Evolutionary conservation across 2,329 filamentous ascomycete species (phyloP).

Genomic region (Pestalotiopsis sp.): DNA sequence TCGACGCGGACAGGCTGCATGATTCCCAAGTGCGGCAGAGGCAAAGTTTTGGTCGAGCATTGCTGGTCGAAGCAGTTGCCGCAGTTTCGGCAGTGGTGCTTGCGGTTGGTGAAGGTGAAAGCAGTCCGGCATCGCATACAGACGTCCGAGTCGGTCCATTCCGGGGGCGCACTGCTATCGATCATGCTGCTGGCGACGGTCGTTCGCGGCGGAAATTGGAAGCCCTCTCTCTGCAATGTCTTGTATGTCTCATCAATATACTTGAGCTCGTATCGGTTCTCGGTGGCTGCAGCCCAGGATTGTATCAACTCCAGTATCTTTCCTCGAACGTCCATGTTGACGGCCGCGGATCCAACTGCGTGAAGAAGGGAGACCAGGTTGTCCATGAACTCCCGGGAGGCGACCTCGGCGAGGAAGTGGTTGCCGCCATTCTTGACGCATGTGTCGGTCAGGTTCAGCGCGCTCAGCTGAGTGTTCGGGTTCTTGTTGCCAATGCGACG

Average conservation of each 20-base stretch:
- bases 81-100: constrained; percentile 97
- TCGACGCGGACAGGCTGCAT: constrained; percentile 90
- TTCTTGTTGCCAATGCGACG: constrained; percentile 95
- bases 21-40: constrained; percentile 91
- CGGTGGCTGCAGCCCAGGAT: constrained; percentile 87
- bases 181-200: constrained; percentile 96
- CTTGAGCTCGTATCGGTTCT: constrained; percentile 77
- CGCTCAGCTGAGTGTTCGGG: constrained; percentile 92
- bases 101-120: constrained; percentile 97
- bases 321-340: constrained; percentile 82
- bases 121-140: constrained; percentile 96
- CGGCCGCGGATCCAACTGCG: constrained; percentile 70
- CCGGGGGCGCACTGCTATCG: constrained; percentile 94
- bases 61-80: constrained; percentile 96
- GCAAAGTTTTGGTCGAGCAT: constrained; percentile 86
- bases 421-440: constrained; percentile 98
- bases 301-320: constrained; percentile 96
- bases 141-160: constrained; percentile 97
- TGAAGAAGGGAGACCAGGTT: constrained; percentile 90
- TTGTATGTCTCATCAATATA: constrained; percentile 91
- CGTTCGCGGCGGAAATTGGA: constrained; percentile 83
- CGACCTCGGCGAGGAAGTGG: constrained; percentile 94
- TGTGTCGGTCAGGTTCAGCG: constrained; percentile 95
- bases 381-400: constrained; percentile 97
- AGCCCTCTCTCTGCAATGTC: constrained; percentile 81